These are phyloP conservation scores for Viola odorata DNA, from an alignment of 345 rosid genomes.

Conservation along the genomic window DNA sequence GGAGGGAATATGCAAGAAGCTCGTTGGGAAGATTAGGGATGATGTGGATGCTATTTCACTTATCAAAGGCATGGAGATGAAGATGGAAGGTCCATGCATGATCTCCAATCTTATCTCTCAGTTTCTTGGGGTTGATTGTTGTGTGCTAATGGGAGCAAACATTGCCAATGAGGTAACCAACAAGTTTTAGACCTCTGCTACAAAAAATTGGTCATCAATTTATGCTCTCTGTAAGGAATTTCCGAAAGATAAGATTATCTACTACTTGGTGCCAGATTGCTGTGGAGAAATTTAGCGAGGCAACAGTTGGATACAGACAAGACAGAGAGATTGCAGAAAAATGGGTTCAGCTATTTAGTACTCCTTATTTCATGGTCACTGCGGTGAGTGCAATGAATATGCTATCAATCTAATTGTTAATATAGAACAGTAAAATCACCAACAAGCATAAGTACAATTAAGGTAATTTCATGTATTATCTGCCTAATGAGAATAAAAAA, in stretches of 20 bases:
- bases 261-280: conserved; percentile 56
- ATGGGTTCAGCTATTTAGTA: conserved; percentile 85
- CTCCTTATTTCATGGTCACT: conserved; percentile 81
- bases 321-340: conserved; percentile 60
- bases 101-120: conserved; percentile 72
- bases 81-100: conserved; percentile 92
- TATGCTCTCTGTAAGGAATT: neutral
- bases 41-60: conserved; percentile 83
- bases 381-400: conserved; percentile 43
- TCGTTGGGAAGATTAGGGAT: conserved; percentile 55
- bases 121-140: conserved; percentile 68
- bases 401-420: neutral
- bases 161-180: conserved; percentile 80
- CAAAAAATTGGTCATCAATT: no score
- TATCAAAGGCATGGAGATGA: conserved; percentile 94
- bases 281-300: conserved; percentile 89
- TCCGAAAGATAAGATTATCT: conserved; percentile 2
- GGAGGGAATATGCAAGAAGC: conserved; percentile 79
- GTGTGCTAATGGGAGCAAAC: conserved; percentile 95
- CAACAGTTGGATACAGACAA: conserved; percentile 79
- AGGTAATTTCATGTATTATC: neutral
- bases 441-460: neutral
- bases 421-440: no score
- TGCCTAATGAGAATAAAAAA: neutral
- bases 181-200: conserved; percentile 1